These are phyloP conservation scores for Talaromyces sp. DNA, from an alignment of 2,329 filamentous ascomycete species.

Conservation along the genomic window DNA sequence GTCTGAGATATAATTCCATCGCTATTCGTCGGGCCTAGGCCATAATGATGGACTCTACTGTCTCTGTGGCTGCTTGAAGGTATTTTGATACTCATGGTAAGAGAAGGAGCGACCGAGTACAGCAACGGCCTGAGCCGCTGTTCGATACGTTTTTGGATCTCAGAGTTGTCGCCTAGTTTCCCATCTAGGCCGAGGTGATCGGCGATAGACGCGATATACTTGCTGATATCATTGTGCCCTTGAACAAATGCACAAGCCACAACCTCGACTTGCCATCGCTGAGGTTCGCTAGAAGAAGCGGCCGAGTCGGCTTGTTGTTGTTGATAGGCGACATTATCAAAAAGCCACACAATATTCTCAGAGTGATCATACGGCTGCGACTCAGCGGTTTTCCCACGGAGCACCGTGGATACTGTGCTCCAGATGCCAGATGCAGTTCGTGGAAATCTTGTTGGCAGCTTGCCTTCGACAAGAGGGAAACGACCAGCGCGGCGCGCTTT, in stretches of 20 bases:
- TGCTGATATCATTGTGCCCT: constrained; percentile 61
- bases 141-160: constrained; percentile 63
- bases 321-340: constrained; percentile 83
- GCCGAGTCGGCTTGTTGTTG: constrained; percentile 9
- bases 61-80: constrained; percentile 16
- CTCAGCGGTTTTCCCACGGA: constrained; percentile 51
- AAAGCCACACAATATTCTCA: constrained; percentile 76
- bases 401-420: constrained; percentile 1
- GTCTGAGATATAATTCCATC: constrained; percentile 69
- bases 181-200: constrained; percentile 64
- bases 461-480: background rate
- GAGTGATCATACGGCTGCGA: constrained; percentile 47
- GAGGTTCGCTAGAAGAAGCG: constrained; percentile 24
- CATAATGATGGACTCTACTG: constrained; percentile 39
- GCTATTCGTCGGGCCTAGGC: constrained; percentile 64
- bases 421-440: background rate
- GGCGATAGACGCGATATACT: constrained; percentile 66
- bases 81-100: constrained; percentile 61
- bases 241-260: constrained; percentile 76
- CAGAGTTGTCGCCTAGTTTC: constrained; percentile 38
- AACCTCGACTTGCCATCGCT: constrained; percentile 74
- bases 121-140: constrained; percentile 61
- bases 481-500: background rate
- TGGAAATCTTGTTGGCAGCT: background rate
- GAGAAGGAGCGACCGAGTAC: constrained; percentile 67